These are phyloP conservation scores for Naganishia randhawae DNA, from an alignment of 768 basidiomycete genomes.

Conservation along the genomic window DNA sequence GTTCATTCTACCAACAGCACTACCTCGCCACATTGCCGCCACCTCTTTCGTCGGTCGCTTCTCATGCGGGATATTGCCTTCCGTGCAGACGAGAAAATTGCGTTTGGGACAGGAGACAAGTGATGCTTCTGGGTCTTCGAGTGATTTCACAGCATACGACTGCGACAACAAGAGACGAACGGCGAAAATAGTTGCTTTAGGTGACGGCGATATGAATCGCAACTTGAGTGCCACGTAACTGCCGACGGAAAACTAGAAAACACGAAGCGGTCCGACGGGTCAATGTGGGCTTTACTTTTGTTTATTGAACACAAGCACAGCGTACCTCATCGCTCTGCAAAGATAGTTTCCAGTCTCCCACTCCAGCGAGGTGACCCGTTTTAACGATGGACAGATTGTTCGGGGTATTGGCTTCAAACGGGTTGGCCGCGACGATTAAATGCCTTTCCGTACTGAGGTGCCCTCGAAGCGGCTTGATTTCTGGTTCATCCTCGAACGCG, in stretches of 20 bases:
- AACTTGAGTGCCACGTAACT: constrained; percentile 37
- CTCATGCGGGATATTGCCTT: constrained; percentile 33
- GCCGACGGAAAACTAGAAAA: constrained; percentile 43
- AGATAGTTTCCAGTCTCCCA: constrained; percentile 30
- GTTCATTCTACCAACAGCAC: constrained; percentile 25
- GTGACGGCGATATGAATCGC: constrained; percentile 36
- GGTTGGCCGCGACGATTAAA: constrained; percentile 44
- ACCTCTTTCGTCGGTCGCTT: constrained; percentile 34
- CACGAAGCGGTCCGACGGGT: background rate
- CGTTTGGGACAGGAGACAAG: constrained; percentile 30
- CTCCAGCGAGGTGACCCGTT: constrained; percentile 35
- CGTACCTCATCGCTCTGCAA: constrained; percentile 43
- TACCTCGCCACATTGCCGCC: constrained; percentile 40
- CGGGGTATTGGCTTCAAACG: constrained; percentile 26
- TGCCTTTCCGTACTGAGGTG: constrained; percentile 35
- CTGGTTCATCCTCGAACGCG: constrained; percentile 12
- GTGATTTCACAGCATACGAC: constrained; percentile 38
- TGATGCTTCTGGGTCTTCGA: constrained; percentile 38
- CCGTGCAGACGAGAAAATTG: constrained; percentile 38
- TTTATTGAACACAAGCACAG: constrained; percentile 31
- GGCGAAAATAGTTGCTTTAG: constrained; percentile 44
- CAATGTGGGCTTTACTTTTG: background rate
- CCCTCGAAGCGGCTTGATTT: constrained; percentile 36
- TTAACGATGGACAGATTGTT: constrained; percentile 36
- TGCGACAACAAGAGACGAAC: constrained; percentile 40